Percentiles rank a stretch among this genome's conserved stretches.
Evolutionary conservation across 2,329 filamentous ascomycete genomes (phyloP).

Genomic region (Venturia nashicola): DNA sequence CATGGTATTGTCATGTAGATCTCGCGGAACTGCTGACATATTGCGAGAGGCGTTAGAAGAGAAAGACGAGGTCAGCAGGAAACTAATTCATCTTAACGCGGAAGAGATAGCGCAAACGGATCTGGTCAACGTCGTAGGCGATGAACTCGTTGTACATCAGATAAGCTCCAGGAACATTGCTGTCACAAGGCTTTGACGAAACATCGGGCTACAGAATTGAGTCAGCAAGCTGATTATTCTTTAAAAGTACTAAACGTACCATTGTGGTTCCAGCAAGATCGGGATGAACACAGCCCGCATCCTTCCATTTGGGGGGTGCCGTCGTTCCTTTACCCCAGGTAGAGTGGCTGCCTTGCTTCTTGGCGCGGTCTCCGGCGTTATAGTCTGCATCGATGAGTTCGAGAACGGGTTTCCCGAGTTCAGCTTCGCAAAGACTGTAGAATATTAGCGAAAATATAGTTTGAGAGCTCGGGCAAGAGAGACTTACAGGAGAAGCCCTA

Average conservation of each 20-base stretch:
- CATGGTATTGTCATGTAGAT: neutral
- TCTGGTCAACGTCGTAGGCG: constrained; percentile 55
- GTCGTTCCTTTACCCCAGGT: constrained; percentile 59
- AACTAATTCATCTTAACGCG: constrained; percentile 34
- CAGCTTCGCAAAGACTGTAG: constrained; percentile 59
- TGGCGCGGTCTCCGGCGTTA: constrained; percentile 51
- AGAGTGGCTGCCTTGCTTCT: constrained; percentile 45
- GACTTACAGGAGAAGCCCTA: constrained; percentile 51
- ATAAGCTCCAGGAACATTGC: constrained; percentile 31
- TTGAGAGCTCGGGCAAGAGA: neutral
- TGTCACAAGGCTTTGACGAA: constrained; percentile 33
- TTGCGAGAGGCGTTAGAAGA: neutral
- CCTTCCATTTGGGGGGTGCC: constrained; percentile 61
- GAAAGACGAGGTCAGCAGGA: neutral
- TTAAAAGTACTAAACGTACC: constrained; percentile 32
- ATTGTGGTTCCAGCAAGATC: constrained; percentile 58
- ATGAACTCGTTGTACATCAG: constrained; percentile 66
- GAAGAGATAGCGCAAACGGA: constrained; percentile 58
- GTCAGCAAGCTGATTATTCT: constrained; percentile 14
- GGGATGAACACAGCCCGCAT: constrained; percentile 54
- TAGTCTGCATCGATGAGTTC: constrained; percentile 47
- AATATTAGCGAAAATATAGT: neutral
- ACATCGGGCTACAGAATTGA: constrained; percentile 34
- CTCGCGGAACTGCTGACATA: neutral
- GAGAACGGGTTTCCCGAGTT: constrained; percentile 65